Evolutionary conservation across 148 eudicot genomes (phyloP), one percentile per base, ranked within the genome.

Genomic region (Vaccinium corymbosum): DNA sequence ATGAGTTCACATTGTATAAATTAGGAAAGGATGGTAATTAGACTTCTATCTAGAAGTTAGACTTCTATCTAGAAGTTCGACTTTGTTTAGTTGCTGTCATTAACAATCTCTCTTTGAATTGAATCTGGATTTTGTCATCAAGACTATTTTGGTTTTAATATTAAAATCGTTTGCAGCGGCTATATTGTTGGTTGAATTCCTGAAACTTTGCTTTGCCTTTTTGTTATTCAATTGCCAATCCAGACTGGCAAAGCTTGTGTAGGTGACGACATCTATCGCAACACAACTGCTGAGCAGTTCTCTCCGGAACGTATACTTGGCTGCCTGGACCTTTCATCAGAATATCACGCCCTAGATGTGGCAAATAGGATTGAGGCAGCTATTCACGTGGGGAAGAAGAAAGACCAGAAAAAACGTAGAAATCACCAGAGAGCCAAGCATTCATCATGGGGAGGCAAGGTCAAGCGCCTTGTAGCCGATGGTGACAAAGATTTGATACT

Each of bases 341-440:
- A 97, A 86, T 97, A 97, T 85, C 95, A 91, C 52, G 92, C 96
- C 17, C 87, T 94, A 46, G 98, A 93, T 84, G 93, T 97, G 79
- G 99, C 94, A 49, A 93, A 94, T 81, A 92, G 94, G 86, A 88
- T 97, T 66, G 99, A 97, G 91, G 98, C 99, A 25, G 93, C 98
- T 81, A 88, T 97, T 83, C 94, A 97, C 84, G 95, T 93, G 12
- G 95, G 99, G 99, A 93, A 85, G 82, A 88, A 82, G 86, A 97
- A 94, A 88, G 94, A 89, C 59, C 91, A 82, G 82, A 93, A 82
- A 76, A 90, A 89, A 84, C 89, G 81, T 66, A 72, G 90, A 10
- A 87, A 85, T 51, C 86, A 85, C 81, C 77, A 86, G 4, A 94
- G 89, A 89, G 46, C 87, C 75, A 95, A 89, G 85, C 89, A 87